Evolutionary conservation across 1,139 yeast genomes (phyloP).

Genomic region (Candida sp.): DNA sequence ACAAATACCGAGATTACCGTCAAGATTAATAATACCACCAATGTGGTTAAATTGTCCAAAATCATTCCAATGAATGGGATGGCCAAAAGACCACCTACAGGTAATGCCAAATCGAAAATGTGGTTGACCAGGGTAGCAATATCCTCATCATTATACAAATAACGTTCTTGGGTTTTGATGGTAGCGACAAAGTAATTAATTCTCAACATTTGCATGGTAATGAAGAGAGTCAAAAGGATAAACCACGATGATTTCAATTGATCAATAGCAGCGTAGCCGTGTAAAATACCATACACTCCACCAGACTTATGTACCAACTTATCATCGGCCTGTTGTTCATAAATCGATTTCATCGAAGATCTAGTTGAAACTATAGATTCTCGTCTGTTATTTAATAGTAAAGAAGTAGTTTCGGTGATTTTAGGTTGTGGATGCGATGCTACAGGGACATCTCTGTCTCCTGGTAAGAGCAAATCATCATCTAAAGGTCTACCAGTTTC

Average conservation of each 20-base stretch:
- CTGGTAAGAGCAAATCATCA: slow-evolving; percentile 33
- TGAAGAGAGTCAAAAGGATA: slow-evolving; percentile 67
- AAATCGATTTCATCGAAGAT: slow-evolving; percentile 48
- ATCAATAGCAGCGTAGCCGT: slow-evolving; percentile 54
- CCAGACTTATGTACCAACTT: slow-evolving; percentile 54
- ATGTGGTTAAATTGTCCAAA: slow-evolving; percentile 69
- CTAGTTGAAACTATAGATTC: slow-evolving; percentile 33
- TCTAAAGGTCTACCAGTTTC: slow-evolving; percentile 54
- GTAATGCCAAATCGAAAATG: slow-evolving; percentile 81
- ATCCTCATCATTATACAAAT: slow-evolving; percentile 52
- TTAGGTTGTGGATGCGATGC: neutral
- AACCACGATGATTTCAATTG: slow-evolving; percentile 83
- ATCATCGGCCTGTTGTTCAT: slow-evolving; percentile 63
- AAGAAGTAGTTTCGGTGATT: slow-evolving; percentile 35
- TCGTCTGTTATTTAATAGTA: slow-evolving; percentile 36
- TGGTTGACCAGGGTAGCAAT: slow-evolving; percentile 60
- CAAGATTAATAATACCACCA: slow-evolving; percentile 54
- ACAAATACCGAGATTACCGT: slow-evolving; percentile 53
- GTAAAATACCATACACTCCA: slow-evolving; percentile 85
- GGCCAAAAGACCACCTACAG: slow-evolving; percentile 80
- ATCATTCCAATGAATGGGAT: slow-evolving; percentile 86
- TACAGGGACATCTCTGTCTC: slow-evolving; percentile 20
- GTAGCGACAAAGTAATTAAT: slow-evolving; percentile 93
- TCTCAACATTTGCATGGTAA: slow-evolving; percentile 85
- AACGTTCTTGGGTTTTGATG: slow-evolving; percentile 72